These are phyloP conservation scores for Ophiostoma montium DNA, from an alignment of 2,329 filamentous ascomycete genomes.

Conservation along the genomic window DNA sequence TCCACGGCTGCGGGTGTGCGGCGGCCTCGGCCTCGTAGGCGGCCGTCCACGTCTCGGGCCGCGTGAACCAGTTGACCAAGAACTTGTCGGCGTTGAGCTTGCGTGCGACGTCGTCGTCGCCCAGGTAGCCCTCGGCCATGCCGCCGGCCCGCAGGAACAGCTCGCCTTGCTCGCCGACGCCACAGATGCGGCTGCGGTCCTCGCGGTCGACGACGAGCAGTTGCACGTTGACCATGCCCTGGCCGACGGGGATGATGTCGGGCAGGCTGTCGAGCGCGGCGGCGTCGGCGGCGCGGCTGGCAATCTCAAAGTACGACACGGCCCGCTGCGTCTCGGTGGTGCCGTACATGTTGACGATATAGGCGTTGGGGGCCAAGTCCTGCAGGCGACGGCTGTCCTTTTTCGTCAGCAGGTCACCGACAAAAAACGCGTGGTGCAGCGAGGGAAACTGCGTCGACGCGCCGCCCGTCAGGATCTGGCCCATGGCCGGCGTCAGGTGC, in stretches of 20 bases:
- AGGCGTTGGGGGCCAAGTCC: constrained; percentile 57
- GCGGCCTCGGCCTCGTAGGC: not conserved
- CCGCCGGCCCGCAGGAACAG: constrained; percentile 72
- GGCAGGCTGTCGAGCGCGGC: constrained; percentile 27
- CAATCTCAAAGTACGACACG: constrained; percentile 73
- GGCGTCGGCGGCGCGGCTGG: constrained; percentile 49
- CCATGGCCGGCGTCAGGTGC: constrained; percentile 93
- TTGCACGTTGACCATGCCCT: constrained; percentile 81
- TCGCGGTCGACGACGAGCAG: constrained; percentile 67
- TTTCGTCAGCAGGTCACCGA: constrained; percentile 80
- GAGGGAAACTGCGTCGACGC: constrained; percentile 62
- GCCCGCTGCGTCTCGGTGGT: constrained; percentile 73
- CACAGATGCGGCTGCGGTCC: constrained; percentile 53
- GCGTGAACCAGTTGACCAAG: constrained; percentile 72
- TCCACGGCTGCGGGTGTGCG: constrained; percentile 46
- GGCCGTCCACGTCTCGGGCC: constrained; percentile 38
- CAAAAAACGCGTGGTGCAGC: constrained; percentile 73
- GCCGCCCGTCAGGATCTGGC: constrained; percentile 81
- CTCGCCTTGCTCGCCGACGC: constrained; percentile 70
- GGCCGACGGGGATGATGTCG: constrained; percentile 70
- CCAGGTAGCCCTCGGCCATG: constrained; percentile 50
- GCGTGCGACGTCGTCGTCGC: constrained; percentile 39
- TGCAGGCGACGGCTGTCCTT: constrained; percentile 68
- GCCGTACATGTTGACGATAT: constrained; percentile 77
- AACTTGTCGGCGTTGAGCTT: constrained; percentile 61